Evolutionary conservation across 805 yeast species (phyloP).

Genomic region (Zygosaccharomyces lentus): DNA sequence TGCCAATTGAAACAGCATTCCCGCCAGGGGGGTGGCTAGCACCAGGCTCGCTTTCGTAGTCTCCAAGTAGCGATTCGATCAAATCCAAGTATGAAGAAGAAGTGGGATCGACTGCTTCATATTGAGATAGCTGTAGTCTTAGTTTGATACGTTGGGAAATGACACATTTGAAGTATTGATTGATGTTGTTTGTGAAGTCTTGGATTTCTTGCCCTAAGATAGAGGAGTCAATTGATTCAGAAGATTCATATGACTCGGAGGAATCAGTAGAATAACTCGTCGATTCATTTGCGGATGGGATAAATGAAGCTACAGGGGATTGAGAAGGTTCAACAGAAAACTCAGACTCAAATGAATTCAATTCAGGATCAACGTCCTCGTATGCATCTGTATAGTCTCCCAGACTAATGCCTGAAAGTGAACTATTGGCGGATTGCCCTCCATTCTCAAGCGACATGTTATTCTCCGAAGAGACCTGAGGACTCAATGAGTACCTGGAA

Average conservation of each 20-base stretch:
- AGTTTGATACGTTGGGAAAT: constrained; percentile 27
- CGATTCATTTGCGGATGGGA: not conserved
- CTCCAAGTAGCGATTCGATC: constrained; percentile 15
- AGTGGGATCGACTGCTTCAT: constrained; percentile 16
- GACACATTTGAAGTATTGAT: constrained; percentile 24
- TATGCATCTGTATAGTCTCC: constrained; percentile 9
- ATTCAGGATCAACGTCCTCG: constrained; percentile 1
- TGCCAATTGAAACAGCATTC: constrained; percentile 3
- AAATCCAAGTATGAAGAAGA: constrained; percentile 12
- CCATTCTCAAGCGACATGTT: constrained; percentile 1
- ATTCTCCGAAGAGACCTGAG: constrained; percentile 9
- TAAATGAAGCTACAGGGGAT: not conserved
- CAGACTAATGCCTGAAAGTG: not conserved
- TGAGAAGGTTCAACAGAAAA: not conserved
- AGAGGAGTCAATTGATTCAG: not conserved
- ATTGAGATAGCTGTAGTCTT: constrained; percentile 28
- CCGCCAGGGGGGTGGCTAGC: constrained; percentile 5
- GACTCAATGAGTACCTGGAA: constrained; percentile 12
- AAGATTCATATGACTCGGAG: not conserved
- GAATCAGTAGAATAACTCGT: not conserved
- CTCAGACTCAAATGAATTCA: not conserved
- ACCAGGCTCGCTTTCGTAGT: constrained; percentile 14
- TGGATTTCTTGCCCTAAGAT: not conserved
- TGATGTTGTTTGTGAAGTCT: constrained; percentile 14
- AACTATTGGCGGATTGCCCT: not conserved